phyloP scores from a whole-genome alignment of 257 asterid genomes.

The Petrea volubilis region DNA sequence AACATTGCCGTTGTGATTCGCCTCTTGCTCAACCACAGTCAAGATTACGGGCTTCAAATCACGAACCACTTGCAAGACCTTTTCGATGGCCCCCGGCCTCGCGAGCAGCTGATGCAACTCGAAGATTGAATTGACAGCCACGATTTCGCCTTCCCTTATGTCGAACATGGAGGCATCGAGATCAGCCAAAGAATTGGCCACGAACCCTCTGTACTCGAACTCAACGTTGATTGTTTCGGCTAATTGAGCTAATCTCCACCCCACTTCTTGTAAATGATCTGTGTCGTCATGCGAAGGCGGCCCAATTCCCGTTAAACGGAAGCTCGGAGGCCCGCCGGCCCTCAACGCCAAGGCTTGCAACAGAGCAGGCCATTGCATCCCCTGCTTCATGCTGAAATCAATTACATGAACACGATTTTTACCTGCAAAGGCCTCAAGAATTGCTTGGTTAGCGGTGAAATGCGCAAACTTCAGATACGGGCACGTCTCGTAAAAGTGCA shows the following conservation, averaged over 20 bases:
- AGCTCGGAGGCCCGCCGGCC: slow-evolving; percentile 88
- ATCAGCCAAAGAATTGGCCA: slow-evolving; percentile 73
- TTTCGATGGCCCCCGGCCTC: slow-evolving; percentile 62
- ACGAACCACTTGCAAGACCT: slow-evolving; percentile 53
- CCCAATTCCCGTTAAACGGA: slow-evolving; percentile 80
- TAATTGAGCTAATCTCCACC: slow-evolving; percentile 67
- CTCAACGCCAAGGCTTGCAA: slow-evolving; percentile 81
- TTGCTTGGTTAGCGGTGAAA: slow-evolving; percentile 94
- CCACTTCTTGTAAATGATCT: slow-evolving; percentile 78
- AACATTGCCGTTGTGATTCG: slow-evolving; percentile 66
- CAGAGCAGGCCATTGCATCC: slow-evolving; percentile 96
- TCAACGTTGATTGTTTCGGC: slow-evolving; percentile 69
- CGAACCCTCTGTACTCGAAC: slow-evolving; percentile 75
- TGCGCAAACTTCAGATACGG: slow-evolving; percentile 92
- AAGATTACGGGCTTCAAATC: slow-evolving; percentile 68
- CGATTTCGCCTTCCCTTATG: slow-evolving; percentile 62
- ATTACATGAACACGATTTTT: slow-evolving; percentile 67
- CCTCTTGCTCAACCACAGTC: slow-evolving; percentile 92
- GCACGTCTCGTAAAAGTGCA: slow-evolving; percentile 87
- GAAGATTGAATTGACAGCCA: slow-evolving; percentile 82
- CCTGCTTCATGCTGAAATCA: slow-evolving; percentile 91
- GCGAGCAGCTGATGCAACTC: slow-evolving; percentile 78
- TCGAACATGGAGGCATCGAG: slow-evolving; percentile 74
- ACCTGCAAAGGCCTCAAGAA: slow-evolving; percentile 73
- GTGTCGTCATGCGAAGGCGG: slow-evolving; percentile 68